Evolutionary conservation across 306 rosid genomes (phyloP).

Genomic region (Cicer pinnatifidum): DNA sequence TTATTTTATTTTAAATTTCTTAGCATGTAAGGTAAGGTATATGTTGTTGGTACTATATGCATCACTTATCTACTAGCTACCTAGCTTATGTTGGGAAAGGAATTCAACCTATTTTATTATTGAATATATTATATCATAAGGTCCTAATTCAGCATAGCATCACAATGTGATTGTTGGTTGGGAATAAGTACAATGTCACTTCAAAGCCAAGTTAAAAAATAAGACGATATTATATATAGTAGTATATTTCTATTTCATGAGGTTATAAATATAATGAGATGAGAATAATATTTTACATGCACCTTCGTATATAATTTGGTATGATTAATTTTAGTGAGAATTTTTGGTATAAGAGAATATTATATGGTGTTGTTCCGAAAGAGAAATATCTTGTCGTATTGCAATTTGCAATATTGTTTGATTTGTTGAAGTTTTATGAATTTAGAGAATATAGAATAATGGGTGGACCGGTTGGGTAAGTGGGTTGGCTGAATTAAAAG

Average conservation of each 20-base stretch:
- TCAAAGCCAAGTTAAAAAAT: neutral
- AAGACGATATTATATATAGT: neutral
- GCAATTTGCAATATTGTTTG: neutral
- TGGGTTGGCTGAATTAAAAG: neutral
- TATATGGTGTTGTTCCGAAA: neutral
- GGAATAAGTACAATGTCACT: constrained; percentile 36
- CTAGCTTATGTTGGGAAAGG: constrained; percentile 17
- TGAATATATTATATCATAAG: neutral
- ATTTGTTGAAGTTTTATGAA: neutral
- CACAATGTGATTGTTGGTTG: neutral
- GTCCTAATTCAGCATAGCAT: neutral
- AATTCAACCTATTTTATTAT: neutral
- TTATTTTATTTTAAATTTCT: constrained; percentile 7
- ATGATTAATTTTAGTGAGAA: neutral
- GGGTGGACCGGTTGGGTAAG: constrained; percentile 10
- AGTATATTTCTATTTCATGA: too few relatives aligned
- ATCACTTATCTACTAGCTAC: constrained; percentile 16
- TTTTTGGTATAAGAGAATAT: neutral
- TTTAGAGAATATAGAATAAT: constrained; percentile 6
- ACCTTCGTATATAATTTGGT: neutral
- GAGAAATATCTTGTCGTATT: constrained; percentile 5
- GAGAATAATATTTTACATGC: too few relatives aligned
- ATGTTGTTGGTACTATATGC: neutral
- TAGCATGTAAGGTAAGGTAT: constrained; percentile 27
- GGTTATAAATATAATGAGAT: too few relatives aligned